phyloP scores from a whole-genome alignment of 129 eudicot genomes.

The Calendula officinalis region DNA sequence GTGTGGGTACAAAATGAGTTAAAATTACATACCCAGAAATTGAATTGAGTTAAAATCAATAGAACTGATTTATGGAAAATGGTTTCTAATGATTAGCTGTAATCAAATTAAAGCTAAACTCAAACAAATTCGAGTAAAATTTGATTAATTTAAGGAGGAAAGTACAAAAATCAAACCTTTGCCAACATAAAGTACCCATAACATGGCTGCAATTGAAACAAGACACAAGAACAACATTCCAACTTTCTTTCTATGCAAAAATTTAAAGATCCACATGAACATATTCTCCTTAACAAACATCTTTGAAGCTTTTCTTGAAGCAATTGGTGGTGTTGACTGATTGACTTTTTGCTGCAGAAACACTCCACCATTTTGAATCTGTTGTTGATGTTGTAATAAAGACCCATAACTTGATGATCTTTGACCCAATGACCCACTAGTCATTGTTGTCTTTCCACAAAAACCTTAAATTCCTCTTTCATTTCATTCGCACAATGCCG shows the following conservation, averaged over 20 bases:
- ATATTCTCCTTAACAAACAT: constrained; percentile 64
- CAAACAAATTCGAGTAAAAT: constrained; percentile 8
- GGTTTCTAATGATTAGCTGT: not conserved
- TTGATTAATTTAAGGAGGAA: not conserved
- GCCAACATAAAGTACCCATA: constrained; percentile 80
- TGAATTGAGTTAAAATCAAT: constrained; percentile 8
- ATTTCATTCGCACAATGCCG: constrained; percentile 43
- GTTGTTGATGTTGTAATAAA: constrained; percentile 73
- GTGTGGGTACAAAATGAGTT: no score
- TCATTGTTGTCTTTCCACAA: constrained; percentile 60
- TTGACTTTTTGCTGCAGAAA: constrained; percentile 29
- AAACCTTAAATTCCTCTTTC: constrained; percentile 46
- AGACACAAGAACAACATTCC: constrained; percentile 83
- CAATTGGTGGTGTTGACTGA: constrained; percentile 47
- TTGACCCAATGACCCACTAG: constrained; percentile 70
- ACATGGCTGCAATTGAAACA: constrained; percentile 70
- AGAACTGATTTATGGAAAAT: not conserved
- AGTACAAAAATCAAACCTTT: constrained; percentile 65
- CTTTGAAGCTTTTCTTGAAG: constrained; percentile 58
- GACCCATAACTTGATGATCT: constrained; percentile 79
- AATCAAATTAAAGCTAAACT: constrained; percentile 10
- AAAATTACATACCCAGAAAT: not conserved
- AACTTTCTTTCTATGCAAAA: constrained; percentile 76
- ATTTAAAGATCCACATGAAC: constrained; percentile 67
- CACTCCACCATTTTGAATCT: constrained; percentile 50